phyloP scores from a whole-genome alignment of 768 basidiomycete genomes.

The Plicaturopsis crispa region DNA sequence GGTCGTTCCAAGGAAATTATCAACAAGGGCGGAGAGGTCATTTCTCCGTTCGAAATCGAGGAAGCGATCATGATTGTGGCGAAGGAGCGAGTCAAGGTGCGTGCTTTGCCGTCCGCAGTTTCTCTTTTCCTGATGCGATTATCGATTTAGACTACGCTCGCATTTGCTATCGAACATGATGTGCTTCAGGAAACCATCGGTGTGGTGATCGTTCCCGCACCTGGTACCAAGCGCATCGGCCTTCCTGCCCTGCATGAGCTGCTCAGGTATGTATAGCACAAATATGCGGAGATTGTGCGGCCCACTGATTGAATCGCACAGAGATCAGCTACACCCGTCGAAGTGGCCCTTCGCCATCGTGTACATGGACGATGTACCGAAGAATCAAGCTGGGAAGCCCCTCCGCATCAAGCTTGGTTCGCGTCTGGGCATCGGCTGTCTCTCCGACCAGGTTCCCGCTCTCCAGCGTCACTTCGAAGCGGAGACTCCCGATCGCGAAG shows the following conservation, averaged over 20 bases:
- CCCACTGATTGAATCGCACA: slow-evolving; percentile 7
- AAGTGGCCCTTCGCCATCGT: slow-evolving; percentile 43
- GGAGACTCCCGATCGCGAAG: slow-evolving; percentile 19
- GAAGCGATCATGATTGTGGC: slow-evolving; percentile 41
- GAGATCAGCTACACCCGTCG: slow-evolving; percentile 37
- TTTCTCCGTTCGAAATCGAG: slow-evolving; percentile 56
- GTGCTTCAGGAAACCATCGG: slow-evolving; percentile 41
- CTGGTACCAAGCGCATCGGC: slow-evolving; percentile 26
- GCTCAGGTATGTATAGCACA: slow-evolving; percentile 21
- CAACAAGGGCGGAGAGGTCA: slow-evolving; percentile 53
- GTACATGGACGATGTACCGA: slow-evolving; percentile 40
- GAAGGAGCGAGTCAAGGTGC: slow-evolving; percentile 31
- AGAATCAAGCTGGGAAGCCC: slow-evolving; percentile 40
- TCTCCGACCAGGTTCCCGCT: slow-evolving; percentile 25
- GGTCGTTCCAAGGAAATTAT: slow-evolving; percentile 56
- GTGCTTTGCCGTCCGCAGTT: not conserved
- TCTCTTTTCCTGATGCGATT: not conserved
- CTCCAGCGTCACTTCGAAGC: slow-evolving; percentile 36
- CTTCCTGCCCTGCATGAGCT: slow-evolving; percentile 34
- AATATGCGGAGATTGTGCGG: not conserved
- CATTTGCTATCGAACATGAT: slow-evolving; percentile 39
- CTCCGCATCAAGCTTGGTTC: slow-evolving; percentile 35
- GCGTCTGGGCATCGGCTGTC: slow-evolving; percentile 29
- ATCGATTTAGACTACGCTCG: slow-evolving; percentile 24
- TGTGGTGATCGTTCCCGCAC: slow-evolving; percentile 30